Percentiles rank a stretch among this genome's conserved stretches.
Evolutionary conservation across 257 asterid genomes (phyloP).

Genomic region (Solanum pimpinellifolium): DNA sequence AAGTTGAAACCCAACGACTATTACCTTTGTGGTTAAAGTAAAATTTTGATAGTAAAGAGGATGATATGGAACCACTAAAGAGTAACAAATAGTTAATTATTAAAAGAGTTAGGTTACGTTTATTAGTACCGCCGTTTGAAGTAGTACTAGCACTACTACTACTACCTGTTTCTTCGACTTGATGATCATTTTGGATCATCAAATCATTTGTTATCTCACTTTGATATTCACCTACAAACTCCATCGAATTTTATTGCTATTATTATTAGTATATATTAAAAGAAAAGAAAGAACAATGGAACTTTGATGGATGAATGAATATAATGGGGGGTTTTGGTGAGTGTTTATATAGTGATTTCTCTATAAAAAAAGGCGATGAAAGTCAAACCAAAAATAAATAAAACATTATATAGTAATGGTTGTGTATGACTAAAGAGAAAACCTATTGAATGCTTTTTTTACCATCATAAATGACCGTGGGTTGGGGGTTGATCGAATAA

Average conservation of each 20-base stretch:
- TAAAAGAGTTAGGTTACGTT: constrained; percentile 25
- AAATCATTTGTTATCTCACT: not conserved
- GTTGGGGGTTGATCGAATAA: not conserved
- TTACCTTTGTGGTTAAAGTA: constrained; percentile 67
- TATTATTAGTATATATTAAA: no score
- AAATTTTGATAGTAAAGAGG: constrained; percentile 40
- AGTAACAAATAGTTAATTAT: constrained; percentile 25
- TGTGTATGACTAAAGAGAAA: not conserved
- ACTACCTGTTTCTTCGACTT: not conserved
- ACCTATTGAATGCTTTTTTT: no score
- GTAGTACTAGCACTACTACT: not conserved
- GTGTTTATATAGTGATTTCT: not conserved
- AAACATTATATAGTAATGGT: not conserved
- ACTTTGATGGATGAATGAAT: not conserved
- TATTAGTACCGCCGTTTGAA: not conserved
- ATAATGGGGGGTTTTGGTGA: not conserved
- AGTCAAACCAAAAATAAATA: not conserved
- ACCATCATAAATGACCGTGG: not conserved
- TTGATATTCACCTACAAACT: not conserved
- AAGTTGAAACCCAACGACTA: constrained; percentile 68
- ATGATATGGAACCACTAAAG: constrained; percentile 40
- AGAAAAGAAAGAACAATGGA: not conserved
- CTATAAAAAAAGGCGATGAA: not conserved
- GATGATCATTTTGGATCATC: not conserved
- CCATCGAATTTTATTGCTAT: not conserved